These are phyloP conservation scores for Picea glauca DNA, from an alignment of 75 land plant genomes.

Conservation along the genomic window DNA sequence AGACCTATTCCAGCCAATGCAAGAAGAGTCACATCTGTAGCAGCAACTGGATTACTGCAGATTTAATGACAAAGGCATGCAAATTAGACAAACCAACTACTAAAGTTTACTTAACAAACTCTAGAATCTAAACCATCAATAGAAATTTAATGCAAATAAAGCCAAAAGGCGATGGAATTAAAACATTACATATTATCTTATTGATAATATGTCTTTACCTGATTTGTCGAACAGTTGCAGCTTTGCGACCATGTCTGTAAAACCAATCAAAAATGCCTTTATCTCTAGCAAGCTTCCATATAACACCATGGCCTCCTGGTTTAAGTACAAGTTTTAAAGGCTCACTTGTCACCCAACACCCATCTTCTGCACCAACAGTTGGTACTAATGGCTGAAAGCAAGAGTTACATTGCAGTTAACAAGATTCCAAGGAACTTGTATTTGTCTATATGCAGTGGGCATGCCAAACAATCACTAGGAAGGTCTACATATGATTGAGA, in stretches of 20 bases:
- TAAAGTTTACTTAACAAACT: not conserved
- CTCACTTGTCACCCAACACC: conserved; percentile 66
- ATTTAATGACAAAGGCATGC: conserved; percentile 8
- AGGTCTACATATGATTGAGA: not conserved
- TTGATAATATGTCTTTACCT: conserved; percentile 42
- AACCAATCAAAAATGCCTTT: conserved; percentile 91
- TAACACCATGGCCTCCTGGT: conserved; percentile 98
- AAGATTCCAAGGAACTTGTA: not conserved
- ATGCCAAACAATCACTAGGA: not conserved
- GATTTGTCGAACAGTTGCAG: conserved; percentile 93
- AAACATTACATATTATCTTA: not conserved
- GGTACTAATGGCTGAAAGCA: conserved; percentile 86
- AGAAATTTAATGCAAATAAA: not conserved
- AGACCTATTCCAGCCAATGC: conserved; percentile 92
- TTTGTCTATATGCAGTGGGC: not conserved
- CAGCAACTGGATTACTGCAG: conserved; percentile 97
- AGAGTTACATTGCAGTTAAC: conserved; percentile 1
- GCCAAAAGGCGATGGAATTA: not conserved
- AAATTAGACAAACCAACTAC: not conserved
- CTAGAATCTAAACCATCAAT: not conserved
- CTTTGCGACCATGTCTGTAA: conserved; percentile 71
- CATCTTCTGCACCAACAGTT: conserved; percentile 82
- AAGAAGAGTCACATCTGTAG: conserved; percentile 86
- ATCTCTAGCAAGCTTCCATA: conserved; percentile 95
- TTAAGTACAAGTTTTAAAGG: conserved; percentile 72